Evolutionary conservation across 2,329 filamentous ascomycete species (phyloP).

Genomic region (Thelonectria blattea): DNA sequence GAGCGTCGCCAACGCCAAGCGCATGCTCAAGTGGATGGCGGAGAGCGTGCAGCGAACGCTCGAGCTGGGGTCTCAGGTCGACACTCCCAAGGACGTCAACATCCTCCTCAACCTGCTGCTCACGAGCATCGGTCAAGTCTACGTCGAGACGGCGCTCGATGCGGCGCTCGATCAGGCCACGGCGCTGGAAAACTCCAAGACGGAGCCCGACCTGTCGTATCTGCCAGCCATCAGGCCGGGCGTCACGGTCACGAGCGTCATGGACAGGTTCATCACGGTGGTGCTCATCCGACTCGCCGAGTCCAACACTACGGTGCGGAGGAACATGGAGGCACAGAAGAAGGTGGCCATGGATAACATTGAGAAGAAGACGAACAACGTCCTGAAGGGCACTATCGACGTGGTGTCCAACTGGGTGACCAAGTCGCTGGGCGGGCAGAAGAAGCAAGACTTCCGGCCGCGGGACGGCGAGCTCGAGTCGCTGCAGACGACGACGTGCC

Average conservation of each 20-base stretch:
- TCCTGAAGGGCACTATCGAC: constrained; percentile 63
- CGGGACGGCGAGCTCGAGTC: constrained; percentile 80
- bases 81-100: constrained; percentile 93
- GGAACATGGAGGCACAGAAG: constrained; percentile 86
- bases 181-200: constrained; percentile 78
- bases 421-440: constrained; percentile 76
- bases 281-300: constrained; percentile 90
- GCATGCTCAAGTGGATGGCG: constrained; percentile 97
- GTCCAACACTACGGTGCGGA: constrained; percentile 85
- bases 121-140: constrained; percentile 85
- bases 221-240: constrained; percentile 79
- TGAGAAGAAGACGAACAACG: constrained; percentile 78
- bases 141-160: constrained; percentile 70
- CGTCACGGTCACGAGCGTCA: constrained; percentile 88
- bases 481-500: constrained; percentile 86
- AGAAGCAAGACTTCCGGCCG: constrained; percentile 90
- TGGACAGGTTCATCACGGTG: constrained; percentile 89
- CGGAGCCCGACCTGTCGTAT: constrained; percentile 87
- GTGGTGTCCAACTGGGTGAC: constrained; percentile 78
- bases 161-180: constrained; percentile 76
- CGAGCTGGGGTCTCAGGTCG: constrained; percentile 84
- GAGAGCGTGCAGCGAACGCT: constrained; percentile 91
- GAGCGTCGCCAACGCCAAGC: constrained; percentile 86
- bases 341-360: constrained; percentile 75
- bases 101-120: constrained; percentile 84